These are phyloP conservation scores for Boletellus emodensis DNA, from an alignment of 768 basidiomycete species.

Conservation along the genomic window DNA sequence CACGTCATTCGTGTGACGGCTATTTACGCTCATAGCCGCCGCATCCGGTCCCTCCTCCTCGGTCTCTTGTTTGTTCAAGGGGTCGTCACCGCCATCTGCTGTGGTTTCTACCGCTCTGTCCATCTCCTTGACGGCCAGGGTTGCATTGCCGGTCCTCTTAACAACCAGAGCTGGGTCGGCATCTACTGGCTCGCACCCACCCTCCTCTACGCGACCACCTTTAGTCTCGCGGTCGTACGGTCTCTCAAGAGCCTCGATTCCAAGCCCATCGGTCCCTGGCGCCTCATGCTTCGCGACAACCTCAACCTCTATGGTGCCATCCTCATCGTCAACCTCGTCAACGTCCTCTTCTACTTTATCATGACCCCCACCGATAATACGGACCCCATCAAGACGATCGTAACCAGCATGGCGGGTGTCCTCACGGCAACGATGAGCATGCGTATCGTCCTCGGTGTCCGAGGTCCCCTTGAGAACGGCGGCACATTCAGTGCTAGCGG, in stretches of 20 bases:
- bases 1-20: conserved; percentile 79
- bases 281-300: conserved; percentile 86
- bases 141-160: conserved; percentile 79
- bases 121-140: conserved; percentile 72
- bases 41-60: conserved; percentile 53
- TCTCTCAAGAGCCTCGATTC: conserved; percentile 22
- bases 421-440: conserved; percentile 86
- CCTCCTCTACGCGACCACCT: conserved; percentile 46
- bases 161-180: conserved; percentile 65
- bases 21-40: conserved; percentile 60
- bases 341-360: conserved; percentile 86
- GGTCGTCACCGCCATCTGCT: conserved; percentile 67
- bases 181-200: conserved; percentile 84
- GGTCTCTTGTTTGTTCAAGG: conserved; percentile 62
- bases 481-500: conserved; percentile 64
- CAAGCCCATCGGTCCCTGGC: conserved; percentile 67
- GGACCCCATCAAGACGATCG: conserved; percentile 78
- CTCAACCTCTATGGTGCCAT: conserved; percentile 83
- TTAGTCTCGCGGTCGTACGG: conserved; percentile 21
- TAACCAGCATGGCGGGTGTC: conserved; percentile 82
- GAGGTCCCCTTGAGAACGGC: conserved; percentile 68
- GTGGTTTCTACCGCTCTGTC: conserved; percentile 80
- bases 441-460: conserved; percentile 79
- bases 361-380: conserved; percentile 54
- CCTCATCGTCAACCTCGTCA: conserved; percentile 76